Conservation (phyloP, 495 filamentous ascomycete species). For the Aspergillus kassunensis region DNA sequence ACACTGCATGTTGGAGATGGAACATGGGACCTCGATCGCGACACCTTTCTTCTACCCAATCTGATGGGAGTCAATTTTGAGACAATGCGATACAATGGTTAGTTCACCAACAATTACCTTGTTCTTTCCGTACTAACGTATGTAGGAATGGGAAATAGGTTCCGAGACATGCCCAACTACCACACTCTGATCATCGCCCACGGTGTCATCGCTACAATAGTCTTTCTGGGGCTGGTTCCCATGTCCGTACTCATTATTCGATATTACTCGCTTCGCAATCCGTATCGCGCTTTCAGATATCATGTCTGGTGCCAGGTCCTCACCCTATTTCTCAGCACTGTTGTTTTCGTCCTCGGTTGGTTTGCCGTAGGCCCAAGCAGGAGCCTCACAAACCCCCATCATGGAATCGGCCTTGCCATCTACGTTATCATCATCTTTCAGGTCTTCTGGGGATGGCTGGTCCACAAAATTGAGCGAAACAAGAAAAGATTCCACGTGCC, state of each 20-base stretch:
- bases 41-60: constrained; percentile 86
- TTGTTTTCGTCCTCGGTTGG: constrained; percentile 71
- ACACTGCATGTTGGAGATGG: constrained; percentile 86
- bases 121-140: constrained; percentile 2
- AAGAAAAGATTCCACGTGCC: constrained; percentile 56
- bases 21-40: constrained; percentile 80
- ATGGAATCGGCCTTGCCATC: constrained; percentile 87
- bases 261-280: constrained; percentile 62
- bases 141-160: constrained; percentile 90
- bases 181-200: constrained; percentile 76
- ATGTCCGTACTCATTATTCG: constrained; percentile 70
- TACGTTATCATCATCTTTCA: constrained; percentile 83
- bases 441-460: constrained; percentile 68
- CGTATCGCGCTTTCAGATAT: constrained; percentile 63
- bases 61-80: constrained; percentile 83
- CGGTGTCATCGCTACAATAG: constrained; percentile 79
- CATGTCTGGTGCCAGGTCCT: constrained; percentile 89
- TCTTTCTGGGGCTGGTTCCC: constrained; percentile 82
- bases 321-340: constrained; percentile 65
- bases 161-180: constrained; percentile 70
- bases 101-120: constrained; percentile 16
- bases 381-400: constrained; percentile 88
- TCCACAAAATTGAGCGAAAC: constrained; percentile 59
- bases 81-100: constrained; percentile 96
- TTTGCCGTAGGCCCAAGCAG: constrained; percentile 72